Base-by-base conservation (phyloP, 495 filamentous ascomycete genomes). In the Podospora tetraspora region DNA sequence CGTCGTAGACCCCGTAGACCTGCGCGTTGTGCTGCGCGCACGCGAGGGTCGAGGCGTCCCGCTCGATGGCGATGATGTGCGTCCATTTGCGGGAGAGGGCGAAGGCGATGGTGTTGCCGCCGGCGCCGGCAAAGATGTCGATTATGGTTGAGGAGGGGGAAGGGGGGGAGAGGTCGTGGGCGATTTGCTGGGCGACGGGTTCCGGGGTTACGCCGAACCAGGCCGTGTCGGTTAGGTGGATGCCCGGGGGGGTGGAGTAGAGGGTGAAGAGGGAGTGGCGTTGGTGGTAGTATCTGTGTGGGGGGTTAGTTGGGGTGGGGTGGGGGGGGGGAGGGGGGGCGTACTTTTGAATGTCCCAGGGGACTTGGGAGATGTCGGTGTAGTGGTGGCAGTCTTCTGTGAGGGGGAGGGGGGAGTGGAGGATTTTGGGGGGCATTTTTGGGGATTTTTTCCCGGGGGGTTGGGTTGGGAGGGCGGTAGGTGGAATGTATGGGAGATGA, bases 151-250 rank as follows among this genome's bases (percentile, higher is more conserved):
- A 61, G 59, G 75, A 85, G 76, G 58, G 68, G 52, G 70, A 61
- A 52, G 75, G 73, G 22, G 79, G 74, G 27, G 85, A 78, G 0
- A 97, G 76, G 72, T 98, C 90, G 23, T 84, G 70, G n/a, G 93
- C 92, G 68, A 97, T 91, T 78, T 89, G 86, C 64, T 82, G 88
- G 52, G 95, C 95, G 24, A 98, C 86, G 12, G 88, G 90, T 77
- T 98, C 95, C 13, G 95, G 93, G 1, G 95, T 98, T 10, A 98
- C 91, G 59, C 93, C 96, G 79, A 93, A 99, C 95, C 95, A 99
- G 29, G 92, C 90, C 80, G 92, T 88, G 73, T 93, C 88, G 0
- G 95, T 98, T 82, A 98, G 88, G 84, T 89, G 91, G 74, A 99
- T 86, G 19, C 12, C 12, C 3, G 30, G 30, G 30, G 30, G 30